phyloP scores from a whole-genome alignment of 768 basidiomycete genomes.

The Sporobolomyces phaffii region DNA sequence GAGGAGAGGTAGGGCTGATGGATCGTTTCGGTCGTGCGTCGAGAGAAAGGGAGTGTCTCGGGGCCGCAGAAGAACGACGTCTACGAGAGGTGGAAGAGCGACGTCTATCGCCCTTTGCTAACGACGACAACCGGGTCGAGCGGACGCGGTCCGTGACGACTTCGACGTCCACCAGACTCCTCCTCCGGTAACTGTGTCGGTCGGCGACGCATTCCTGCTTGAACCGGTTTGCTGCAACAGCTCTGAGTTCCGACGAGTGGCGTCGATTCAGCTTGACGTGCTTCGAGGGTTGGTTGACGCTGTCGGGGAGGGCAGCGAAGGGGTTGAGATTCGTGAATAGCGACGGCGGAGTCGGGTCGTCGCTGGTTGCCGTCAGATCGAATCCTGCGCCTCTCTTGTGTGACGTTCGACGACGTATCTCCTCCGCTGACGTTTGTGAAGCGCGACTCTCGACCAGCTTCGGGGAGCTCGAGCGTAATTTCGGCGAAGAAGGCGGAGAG shows the following conservation, averaged over 20 bases:
- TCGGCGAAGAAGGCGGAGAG: background rate
- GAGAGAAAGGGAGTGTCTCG: background rate
- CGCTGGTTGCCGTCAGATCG: no score
- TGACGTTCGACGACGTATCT: no score
- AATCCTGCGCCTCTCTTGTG: no score
- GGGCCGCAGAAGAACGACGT: background rate
- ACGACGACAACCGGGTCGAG: background rate
- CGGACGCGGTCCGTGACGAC: background rate
- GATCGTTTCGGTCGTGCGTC: background rate
- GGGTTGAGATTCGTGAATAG: conserved; percentile 13
- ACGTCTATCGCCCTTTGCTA: background rate
- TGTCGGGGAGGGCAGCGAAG: background rate
- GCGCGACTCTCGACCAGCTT: background rate
- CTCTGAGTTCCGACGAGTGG: background rate
- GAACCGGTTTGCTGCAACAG: conserved; percentile 2
- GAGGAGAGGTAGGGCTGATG: background rate
- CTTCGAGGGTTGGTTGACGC: background rate
- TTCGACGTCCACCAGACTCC: conserved; percentile 24
- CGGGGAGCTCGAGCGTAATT: background rate
- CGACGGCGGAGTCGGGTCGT: background rate
- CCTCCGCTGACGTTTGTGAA: no score
- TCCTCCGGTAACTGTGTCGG: background rate
- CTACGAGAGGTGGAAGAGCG: background rate
- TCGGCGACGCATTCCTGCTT: background rate
- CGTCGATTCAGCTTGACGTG: background rate